Conservation (phyloP, 176 grass and related monocot genomes). For the Canna indica region DNA sequence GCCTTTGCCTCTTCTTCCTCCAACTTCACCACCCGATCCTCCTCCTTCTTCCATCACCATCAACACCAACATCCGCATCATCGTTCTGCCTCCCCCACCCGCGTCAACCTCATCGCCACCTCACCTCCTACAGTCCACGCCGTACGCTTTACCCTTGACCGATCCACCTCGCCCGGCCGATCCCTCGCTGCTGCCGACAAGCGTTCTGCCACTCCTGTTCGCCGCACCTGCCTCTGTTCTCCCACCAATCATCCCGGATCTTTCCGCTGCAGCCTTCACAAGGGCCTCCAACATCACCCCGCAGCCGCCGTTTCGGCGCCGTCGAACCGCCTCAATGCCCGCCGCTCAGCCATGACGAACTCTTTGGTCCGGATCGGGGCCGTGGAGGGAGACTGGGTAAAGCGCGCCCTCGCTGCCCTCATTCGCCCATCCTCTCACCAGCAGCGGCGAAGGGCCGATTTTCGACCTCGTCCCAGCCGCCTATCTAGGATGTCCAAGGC, state of each 20-base stretch:
- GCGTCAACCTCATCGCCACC: conserved; percentile 28
- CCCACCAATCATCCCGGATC: conserved; percentile 63
- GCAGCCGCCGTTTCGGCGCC: background rate
- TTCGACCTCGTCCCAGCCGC: conserved; percentile 25
- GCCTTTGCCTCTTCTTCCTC: conserved; percentile 17
- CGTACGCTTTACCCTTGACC: conserved; percentile 16
- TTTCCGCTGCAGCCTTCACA: conserved; percentile 62
- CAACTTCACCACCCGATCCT: conserved; percentile 10
- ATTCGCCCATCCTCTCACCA: conserved; percentile 34
- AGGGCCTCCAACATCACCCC: conserved; percentile 23
- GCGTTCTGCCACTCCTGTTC: background rate
- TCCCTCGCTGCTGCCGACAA: background rate
- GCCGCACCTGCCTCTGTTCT: conserved; percentile 42
- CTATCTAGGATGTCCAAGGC: conserved; percentile 48
- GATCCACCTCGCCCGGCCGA: conserved; percentile 8
- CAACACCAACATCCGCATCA: background rate
- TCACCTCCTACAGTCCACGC: background rate
- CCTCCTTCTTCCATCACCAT: background rate
- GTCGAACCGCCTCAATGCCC: conserved; percentile 23
- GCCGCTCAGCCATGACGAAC: conserved; percentile 29
- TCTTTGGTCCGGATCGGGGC: conserved; percentile 36
- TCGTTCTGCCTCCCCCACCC: conserved; percentile 29
- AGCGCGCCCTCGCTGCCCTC: conserved; percentile 43
- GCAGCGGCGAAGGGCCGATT: conserved; percentile 24
- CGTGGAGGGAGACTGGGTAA: conserved; percentile 37